Evolutionary conservation across 2,329 filamentous ascomycete genomes (phyloP), one percentile per base, ranked within the genome.

Genomic region (Chalaropsis thielavioides): DNA sequence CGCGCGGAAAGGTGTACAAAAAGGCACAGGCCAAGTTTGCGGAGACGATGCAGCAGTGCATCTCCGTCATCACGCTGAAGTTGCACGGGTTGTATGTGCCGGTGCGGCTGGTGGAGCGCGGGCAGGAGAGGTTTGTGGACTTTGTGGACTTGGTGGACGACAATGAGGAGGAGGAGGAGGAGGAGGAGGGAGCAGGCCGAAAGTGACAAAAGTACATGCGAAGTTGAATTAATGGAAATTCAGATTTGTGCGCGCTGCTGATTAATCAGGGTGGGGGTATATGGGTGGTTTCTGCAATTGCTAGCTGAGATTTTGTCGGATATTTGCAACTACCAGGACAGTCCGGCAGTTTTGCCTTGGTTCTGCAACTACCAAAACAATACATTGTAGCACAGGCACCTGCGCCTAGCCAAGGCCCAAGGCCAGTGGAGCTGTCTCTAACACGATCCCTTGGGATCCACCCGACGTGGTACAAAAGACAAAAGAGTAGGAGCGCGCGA

Each of bases 61-160:
- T 76, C 35, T 81, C 81, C n/a, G 74, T 89, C 65, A 79, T 92
- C 67, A 91, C 89, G 67, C 76, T 92, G 69, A 88, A 90, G 75
- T 77, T 92, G 73, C 79, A 76, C n/a, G 76, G 74, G 24, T 76
- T 76, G 5, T 76, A 80, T 64, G 83, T 92, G 41, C 85, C 86
- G 0, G 76, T 92, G 49, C 76, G 87, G 68, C 74, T 92, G 68
- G 85, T 89, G 10, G 83, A 76, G 75, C 83, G 86, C 69, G 88
- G 88, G 0, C 75, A 81, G 68, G 89, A 92, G 78, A 80, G 81
- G 70, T 91, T 92, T 74, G 75, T 82, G 44, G 71, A 74, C 51
- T 67, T 75, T 62, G 70, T 74, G 59, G 58, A 65, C 15, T 64
- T 38, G 2, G 35, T 11, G 24, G 11, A 31, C 17, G 22, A 17